phyloP scores from a whole-genome alignment of 805 yeast species.

The Torulaspora delbrueckii region DNA sequence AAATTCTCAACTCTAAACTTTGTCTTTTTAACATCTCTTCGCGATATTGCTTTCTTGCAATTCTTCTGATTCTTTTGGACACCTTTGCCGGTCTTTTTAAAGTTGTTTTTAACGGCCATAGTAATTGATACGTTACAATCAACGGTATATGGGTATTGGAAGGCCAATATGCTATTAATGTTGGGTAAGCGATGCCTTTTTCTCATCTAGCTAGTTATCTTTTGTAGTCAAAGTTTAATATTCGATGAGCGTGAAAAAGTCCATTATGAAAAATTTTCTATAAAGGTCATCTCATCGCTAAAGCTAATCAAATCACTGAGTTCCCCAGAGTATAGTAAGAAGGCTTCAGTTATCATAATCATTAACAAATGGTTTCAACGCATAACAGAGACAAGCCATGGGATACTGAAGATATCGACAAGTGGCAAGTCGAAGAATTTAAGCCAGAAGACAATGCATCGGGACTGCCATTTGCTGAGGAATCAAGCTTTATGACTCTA shows the following conservation, averaged over 20 bases:
- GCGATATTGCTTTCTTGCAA: constrained; percentile 15
- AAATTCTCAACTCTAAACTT: constrained; percentile 24
- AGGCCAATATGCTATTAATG: background rate
- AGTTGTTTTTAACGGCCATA: background rate
- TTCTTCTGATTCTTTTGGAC: constrained; percentile 9
- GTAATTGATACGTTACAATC: too few species aligned
- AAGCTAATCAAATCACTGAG: background rate
- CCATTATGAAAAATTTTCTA: constrained; percentile 10
- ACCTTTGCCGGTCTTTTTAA: constrained; percentile 3
- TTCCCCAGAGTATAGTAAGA: background rate
- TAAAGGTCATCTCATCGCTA: constrained; percentile 5
- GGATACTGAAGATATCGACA: constrained; percentile 93
- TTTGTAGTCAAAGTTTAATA: background rate
- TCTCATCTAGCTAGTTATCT: background rate
- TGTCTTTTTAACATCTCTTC: constrained; percentile 26
- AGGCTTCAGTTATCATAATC: background rate
- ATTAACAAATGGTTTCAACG: constrained; percentile 69
- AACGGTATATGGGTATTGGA: background rate
- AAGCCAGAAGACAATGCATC: constrained; percentile 82
- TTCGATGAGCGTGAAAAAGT: constrained; percentile 2
- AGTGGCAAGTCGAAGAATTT: constrained; percentile 88
- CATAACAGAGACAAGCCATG: constrained; percentile 95
- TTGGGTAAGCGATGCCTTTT: background rate
- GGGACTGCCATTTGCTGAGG: constrained; percentile 90
- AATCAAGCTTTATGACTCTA: constrained; percentile 87